A percentile compares a stretch with the other conserved stretches of the same genome.
Evolutionary conservation across 2,329 filamentous ascomycete species (phyloP).

Genomic region (Aureobasidium pullulans): DNA sequence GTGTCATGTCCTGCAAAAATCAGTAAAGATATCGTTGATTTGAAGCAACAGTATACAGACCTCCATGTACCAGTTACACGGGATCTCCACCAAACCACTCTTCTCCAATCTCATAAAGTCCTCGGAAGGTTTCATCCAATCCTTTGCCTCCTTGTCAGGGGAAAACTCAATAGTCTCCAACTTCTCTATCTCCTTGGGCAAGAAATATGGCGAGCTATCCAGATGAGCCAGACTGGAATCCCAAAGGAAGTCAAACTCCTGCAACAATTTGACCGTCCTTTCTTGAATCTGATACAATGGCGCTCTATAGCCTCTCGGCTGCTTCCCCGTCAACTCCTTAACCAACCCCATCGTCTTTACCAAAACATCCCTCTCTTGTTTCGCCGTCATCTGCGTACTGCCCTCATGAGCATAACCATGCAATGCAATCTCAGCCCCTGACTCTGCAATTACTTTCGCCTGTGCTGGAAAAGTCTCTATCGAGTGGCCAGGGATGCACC

Average conservation of each 20-base stretch:
- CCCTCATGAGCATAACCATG: slow-evolving; percentile 46
- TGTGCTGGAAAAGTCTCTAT: slow-evolving; percentile 51
- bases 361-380: slow-evolving; percentile 45
- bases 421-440: slow-evolving; percentile 47
- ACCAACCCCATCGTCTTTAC: slow-evolving; percentile 41
- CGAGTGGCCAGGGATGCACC: slow-evolving; percentile 55
- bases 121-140: slow-evolving; percentile 40
- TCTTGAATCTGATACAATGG: slow-evolving; percentile 46
- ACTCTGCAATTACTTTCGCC: slow-evolving; percentile 43
- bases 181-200: slow-evolving; percentile 33
- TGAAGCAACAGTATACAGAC: not conserved
- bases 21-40: not conserved
- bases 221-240: slow-evolving; percentile 45
- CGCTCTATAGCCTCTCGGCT: slow-evolving; percentile 44
- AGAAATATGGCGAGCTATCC: slow-evolving; percentile 43
- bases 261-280: slow-evolving; percentile 41
- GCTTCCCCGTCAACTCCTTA: slow-evolving; percentile 36
- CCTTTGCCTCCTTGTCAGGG: slow-evolving; percentile 27
- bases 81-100: slow-evolving; percentile 38
- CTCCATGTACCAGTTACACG: slow-evolving; percentile 45
- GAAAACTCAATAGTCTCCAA: slow-evolving; percentile 37
- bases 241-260: slow-evolving; percentile 44
- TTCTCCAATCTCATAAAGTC: slow-evolving; percentile 22
- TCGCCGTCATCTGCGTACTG: slow-evolving; percentile 37
- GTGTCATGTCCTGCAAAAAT: slow-evolving; percentile 37